Conservation (phyloP, 2,329 filamentous ascomycete species). For the Lachnellula subtilissima region DNA sequence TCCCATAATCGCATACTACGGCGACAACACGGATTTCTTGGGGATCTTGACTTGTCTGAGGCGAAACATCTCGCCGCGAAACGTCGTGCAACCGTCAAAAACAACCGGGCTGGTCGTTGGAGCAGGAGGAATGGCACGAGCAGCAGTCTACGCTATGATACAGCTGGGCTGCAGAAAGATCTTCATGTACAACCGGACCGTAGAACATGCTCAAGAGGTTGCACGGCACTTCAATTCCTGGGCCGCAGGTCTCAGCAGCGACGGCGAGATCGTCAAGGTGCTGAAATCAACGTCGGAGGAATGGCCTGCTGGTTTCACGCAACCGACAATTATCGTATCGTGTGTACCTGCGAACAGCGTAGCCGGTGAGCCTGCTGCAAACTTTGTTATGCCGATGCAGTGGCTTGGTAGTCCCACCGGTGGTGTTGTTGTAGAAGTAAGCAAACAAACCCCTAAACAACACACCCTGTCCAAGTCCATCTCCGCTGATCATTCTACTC, state of each 20-base stretch:
- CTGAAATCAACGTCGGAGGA: slow-evolving; percentile 52
- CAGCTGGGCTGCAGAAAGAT: slow-evolving; percentile 73
- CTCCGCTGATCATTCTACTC: neutral
- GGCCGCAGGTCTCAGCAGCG: slow-evolving; percentile 25
- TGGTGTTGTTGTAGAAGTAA: slow-evolving; percentile 64
- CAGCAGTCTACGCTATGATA: slow-evolving; percentile 73
- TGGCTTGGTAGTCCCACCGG: slow-evolving; percentile 72
- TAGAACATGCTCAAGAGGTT: slow-evolving; percentile 58
- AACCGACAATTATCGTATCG: slow-evolving; percentile 70
- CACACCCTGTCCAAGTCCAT: neutral
- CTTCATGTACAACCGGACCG: slow-evolving; percentile 67
- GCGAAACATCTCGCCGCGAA: slow-evolving; percentile 67
- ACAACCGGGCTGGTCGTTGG: slow-evolving; percentile 54
- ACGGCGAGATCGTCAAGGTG: slow-evolving; percentile 38
- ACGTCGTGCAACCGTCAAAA: slow-evolving; percentile 50
- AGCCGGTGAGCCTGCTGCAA: slow-evolving; percentile 57
- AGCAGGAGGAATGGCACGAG: slow-evolving; percentile 71
- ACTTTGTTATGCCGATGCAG: slow-evolving; percentile 62
- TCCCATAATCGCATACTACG: slow-evolving; percentile 64
- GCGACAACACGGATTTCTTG: slow-evolving; percentile 79
- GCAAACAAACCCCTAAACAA: neutral
- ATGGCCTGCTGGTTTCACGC: slow-evolving; percentile 60
- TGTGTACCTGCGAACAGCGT: slow-evolving; percentile 70
- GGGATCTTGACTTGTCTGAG: slow-evolving; percentile 70
- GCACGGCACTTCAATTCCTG: slow-evolving; percentile 63